Percentiles rank a stretch among this genome's conserved stretches.
phyloP scores from a whole-genome alignment of 2,329 filamentous ascomycete genomes.

The Alternaria panax region DNA sequence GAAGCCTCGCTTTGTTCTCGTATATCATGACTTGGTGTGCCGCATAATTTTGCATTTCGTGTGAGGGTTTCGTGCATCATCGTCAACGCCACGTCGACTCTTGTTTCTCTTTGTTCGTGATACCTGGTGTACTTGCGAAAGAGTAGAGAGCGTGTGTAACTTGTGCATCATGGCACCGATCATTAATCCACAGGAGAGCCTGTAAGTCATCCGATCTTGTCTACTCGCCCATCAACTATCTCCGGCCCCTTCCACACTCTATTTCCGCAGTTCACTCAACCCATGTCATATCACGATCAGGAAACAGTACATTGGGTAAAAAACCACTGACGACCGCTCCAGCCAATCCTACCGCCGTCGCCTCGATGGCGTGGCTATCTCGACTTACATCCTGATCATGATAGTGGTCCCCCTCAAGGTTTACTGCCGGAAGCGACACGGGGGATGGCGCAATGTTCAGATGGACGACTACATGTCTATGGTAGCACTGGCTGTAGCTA shows the following conservation, averaged over 20 bases:
- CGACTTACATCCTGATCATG: slow-evolving; percentile 33
- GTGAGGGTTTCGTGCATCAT: background rate
- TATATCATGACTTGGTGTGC: background rate
- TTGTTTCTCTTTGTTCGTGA: slow-evolving; percentile 4
- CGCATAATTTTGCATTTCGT: background rate
- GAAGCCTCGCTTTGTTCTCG: background rate
- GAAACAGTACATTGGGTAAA: background rate
- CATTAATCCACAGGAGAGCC: slow-evolving; percentile 17
- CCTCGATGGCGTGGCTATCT: slow-evolving; percentile 29
- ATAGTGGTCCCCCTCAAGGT: slow-evolving; percentile 34
- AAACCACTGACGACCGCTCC: background rate
- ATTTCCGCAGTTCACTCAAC: background rate
- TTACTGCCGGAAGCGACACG: slow-evolving; percentile 28
- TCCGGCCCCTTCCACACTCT: background rate
- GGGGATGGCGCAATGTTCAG: slow-evolving; percentile 32
- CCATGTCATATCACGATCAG: slow-evolving; percentile 7
- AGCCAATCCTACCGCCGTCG: slow-evolving; percentile 22
- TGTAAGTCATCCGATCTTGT: slow-evolving; percentile 8
- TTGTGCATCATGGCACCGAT: slow-evolving; percentile 13
- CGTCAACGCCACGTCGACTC: background rate
- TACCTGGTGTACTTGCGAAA: background rate
- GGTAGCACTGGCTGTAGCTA: slow-evolving; percentile 23
- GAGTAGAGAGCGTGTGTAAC: background rate
- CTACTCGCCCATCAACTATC: background rate
- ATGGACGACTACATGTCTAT: slow-evolving; percentile 31